Evolutionary conservation across 2,329 filamentous ascomycete genomes (phyloP).

Genomic region (Cladorrhinum sp.): DNA sequence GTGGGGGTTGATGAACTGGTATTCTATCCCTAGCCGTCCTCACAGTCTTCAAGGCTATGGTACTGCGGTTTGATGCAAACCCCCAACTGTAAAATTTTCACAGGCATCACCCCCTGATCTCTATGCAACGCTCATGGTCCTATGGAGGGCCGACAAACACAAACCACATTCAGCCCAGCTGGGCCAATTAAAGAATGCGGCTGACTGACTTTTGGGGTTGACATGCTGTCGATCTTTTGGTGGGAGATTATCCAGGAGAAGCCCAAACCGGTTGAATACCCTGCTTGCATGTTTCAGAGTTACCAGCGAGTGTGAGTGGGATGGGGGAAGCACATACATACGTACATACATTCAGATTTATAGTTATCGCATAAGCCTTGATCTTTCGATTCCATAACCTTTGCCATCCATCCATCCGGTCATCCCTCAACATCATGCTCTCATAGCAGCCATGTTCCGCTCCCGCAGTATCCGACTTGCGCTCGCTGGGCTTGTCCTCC

Average conservation of each 20-base stretch:
- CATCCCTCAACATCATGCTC: background rate
- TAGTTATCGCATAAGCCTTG: conserved; percentile 12
- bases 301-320: background rate
- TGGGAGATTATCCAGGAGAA: background rate
- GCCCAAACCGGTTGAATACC: conserved; percentile 2
- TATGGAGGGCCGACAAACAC: background rate
- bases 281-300: background rate
- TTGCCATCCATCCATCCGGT: background rate
- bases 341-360: no score
- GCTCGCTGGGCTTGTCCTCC: conserved; percentile 8
- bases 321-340: background rate
- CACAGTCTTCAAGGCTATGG: no score
- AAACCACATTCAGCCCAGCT: background rate
- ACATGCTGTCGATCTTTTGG: background rate
- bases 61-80: no score
- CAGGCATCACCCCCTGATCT: background rate
- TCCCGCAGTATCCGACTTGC: conserved; percentile 11
- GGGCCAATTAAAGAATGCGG: background rate
- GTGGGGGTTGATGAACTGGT: background rate
- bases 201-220: background rate
- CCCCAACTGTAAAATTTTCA: no score
- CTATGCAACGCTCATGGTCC: background rate
- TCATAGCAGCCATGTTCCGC: conserved; percentile 12
- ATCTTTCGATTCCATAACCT: background rate
- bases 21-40: background rate